These are phyloP conservation scores for Linderina pennispora DNA, from an alignment of 192 early-diverging fungal species.

Conservation along the genomic window DNA sequence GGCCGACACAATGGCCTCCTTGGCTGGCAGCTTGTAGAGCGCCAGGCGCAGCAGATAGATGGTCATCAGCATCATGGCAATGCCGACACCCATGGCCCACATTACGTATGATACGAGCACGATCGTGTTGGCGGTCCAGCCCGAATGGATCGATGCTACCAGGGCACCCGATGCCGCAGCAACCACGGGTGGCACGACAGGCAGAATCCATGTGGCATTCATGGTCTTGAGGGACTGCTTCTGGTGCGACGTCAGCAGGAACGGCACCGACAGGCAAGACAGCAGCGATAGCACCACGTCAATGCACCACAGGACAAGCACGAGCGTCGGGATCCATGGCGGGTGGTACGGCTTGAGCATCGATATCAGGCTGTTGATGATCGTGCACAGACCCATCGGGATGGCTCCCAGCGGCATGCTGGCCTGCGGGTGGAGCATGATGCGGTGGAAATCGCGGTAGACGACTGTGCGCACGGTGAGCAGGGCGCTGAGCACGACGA, in stretches of 20 bases:
- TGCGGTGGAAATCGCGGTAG: slow-evolving; percentile 39
- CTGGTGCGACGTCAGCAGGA: slow-evolving; percentile 37
- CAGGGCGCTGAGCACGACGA: slow-evolving; percentile 17
- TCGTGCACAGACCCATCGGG: slow-evolving; percentile 48
- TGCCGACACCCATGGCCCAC: slow-evolving; percentile 44
- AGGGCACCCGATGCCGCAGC: slow-evolving; percentile 37
- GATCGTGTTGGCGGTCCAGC: slow-evolving; percentile 9
- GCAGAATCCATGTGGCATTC: slow-evolving; percentile 45
- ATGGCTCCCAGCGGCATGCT: slow-evolving; percentile 47
- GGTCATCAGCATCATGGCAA: slow-evolving; percentile 37
- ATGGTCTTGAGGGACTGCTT: slow-evolving; percentile 33
- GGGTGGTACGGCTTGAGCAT: slow-evolving; percentile 16
- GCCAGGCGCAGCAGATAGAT: slow-evolving; percentile 46
- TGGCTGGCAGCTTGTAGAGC: slow-evolving; percentile 46
- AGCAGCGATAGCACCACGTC: slow-evolving; percentile 29
- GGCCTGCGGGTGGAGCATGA: slow-evolving; percentile 46
- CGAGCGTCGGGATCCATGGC: slow-evolving; percentile 34
- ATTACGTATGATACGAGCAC: slow-evolving; percentile 44
- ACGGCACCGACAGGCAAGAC: slow-evolving; percentile 34
- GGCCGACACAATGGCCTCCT: slow-evolving; percentile 42
- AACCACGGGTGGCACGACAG: slow-evolving; percentile 48
- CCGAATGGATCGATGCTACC: slow-evolving; percentile 16
- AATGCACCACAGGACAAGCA: slow-evolving; percentile 43
- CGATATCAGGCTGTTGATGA: slow-evolving; percentile 22
- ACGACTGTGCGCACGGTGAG: slow-evolving; percentile 19